Conservation (phyloP, 2,329 filamentous ascomycete genomes). For the Aureobasidium namibiae region DNA sequence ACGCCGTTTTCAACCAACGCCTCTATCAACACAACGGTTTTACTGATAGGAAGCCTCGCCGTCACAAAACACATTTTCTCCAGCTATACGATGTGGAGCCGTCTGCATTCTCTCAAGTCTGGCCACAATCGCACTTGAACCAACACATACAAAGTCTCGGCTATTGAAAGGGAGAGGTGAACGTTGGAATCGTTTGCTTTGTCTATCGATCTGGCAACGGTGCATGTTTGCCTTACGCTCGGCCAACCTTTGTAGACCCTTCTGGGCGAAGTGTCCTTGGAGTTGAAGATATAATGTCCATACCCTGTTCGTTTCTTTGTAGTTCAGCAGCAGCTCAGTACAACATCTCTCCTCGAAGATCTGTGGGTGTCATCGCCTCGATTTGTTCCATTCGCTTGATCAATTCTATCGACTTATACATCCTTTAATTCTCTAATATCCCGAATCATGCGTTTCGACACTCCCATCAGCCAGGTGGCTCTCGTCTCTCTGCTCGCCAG, state of each 20-base stretch:
- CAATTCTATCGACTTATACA: neutral
- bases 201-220: slow-evolving; percentile 10
- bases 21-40: slow-evolving; percentile 8
- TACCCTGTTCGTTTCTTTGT: neutral
- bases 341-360: neutral
- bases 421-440: neutral
- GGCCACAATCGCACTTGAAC: slow-evolving; percentile 1
- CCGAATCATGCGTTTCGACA: slow-evolving; percentile 6
- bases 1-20: slow-evolving; percentile 4
- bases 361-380: neutral
- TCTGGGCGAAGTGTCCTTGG: neutral
- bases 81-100: neutral
- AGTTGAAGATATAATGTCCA: neutral
- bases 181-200: neutral
- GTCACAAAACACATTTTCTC: neutral
- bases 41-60: slow-evolving; percentile 10
- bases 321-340: slow-evolving; percentile 3
- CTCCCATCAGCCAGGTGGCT: slow-evolving; percentile 9
- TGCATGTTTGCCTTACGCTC: neutral
- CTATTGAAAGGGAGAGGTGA: neutral
- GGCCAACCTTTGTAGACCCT: neutral
- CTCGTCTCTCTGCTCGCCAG: slow-evolving; percentile 2
- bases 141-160: neutral
- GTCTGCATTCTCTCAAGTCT: neutral
- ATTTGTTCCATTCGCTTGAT: neutral